A percentile compares a stretch with the other conserved stretches of the same genome.
Evolutionary conservation across 148 eudicot genomes (phyloP).

Genomic region (Rhododendron williamsianum): DNA sequence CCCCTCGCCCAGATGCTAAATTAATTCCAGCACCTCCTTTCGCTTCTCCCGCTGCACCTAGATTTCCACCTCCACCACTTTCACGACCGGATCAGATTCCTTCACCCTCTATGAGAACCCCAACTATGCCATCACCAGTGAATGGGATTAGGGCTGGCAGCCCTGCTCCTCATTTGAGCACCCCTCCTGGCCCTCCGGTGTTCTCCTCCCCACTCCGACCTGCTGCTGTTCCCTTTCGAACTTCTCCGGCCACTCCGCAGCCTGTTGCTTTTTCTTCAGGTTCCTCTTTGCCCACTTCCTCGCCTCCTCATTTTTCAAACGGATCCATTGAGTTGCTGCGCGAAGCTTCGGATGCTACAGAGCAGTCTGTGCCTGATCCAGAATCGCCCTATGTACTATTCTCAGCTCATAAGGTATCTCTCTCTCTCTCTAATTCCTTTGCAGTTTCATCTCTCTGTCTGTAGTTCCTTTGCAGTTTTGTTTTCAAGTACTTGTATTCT

Average conservation of each 20-base stretch:
- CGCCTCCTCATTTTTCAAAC: slow-evolving; percentile 50
- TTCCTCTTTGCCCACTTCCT: slow-evolving; percentile 60
- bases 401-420: slow-evolving; percentile 73
- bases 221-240: slow-evolving; percentile 85
- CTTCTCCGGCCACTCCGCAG: slow-evolving; percentile 92
- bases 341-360: slow-evolving; percentile 26
- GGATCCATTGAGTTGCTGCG: slow-evolving; percentile 35
- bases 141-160: slow-evolving; percentile 38
- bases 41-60: slow-evolving; percentile 22
- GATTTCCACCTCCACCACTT: slow-evolving; percentile 40
- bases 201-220: slow-evolving; percentile 83
- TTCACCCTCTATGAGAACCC: slow-evolving; percentile 32
- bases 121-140: slow-evolving; percentile 21
- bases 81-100: slow-evolving; percentile 38
- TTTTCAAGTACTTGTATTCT: not conserved
- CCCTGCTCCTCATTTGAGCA: slow-evolving; percentile 65
- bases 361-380: slow-evolving; percentile 29
- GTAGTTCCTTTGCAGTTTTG: not conserved
- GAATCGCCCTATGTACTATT: slow-evolving; percentile 59
- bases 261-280: slow-evolving; percentile 53
- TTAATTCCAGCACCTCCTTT: slow-evolving; percentile 27
- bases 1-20: slow-evolving; percentile 20
- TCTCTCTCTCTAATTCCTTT: not conserved
- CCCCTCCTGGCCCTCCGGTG: slow-evolving; percentile 90
- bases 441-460: not conserved